phyloP scores from a whole-genome alignment of 257 asterid genomes.

The Nicotiana noctiflora region DNA sequence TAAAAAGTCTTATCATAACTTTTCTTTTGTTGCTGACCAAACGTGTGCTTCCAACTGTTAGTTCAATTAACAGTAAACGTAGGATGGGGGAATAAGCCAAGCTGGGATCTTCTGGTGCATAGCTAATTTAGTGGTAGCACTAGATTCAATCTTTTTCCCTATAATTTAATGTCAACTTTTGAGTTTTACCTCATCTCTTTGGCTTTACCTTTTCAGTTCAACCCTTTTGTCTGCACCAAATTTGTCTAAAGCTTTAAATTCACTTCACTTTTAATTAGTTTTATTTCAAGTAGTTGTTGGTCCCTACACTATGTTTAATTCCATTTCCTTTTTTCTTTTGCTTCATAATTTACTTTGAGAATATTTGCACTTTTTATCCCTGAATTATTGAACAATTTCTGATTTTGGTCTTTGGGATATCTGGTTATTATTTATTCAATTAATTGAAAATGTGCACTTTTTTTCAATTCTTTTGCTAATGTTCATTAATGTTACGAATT shows the following conservation, averaged over 20 bases:
- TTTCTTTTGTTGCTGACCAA: conserved; percentile 10
- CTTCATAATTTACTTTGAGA: not conserved
- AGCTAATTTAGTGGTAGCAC: conserved; percentile 9
- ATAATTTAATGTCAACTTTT: conserved; percentile 31
- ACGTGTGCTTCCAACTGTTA: conserved; percentile 28
- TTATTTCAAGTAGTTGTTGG: not conserved
- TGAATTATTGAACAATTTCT: too few relatives aligned
- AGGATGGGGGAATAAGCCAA: not conserved
- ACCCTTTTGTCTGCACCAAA: conserved; percentile 47
- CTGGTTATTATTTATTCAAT: too few relatives aligned
- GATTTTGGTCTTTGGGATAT: too few relatives aligned
- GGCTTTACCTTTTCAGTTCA: conserved; percentile 35
- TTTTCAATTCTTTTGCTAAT: too few relatives aligned
- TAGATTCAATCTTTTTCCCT: conserved; percentile 15
- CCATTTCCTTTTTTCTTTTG: not conserved
- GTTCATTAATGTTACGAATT: too few relatives aligned
- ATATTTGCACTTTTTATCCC: too few relatives aligned
- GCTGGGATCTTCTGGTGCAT: conserved; percentile 6
- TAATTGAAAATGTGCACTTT: too few relatives aligned
- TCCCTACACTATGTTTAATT: not conserved
- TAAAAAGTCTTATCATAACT: not conserved
- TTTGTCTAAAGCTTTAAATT: conserved; percentile 24
- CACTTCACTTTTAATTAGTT: conserved; percentile 7
- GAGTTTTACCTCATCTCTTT: conserved; percentile 25
- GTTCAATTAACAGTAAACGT: conserved; percentile 18